Evolutionary conservation across 1,284 basidiomycete genomes (phyloP).

Genomic region (Trametes versicolor): DNA sequence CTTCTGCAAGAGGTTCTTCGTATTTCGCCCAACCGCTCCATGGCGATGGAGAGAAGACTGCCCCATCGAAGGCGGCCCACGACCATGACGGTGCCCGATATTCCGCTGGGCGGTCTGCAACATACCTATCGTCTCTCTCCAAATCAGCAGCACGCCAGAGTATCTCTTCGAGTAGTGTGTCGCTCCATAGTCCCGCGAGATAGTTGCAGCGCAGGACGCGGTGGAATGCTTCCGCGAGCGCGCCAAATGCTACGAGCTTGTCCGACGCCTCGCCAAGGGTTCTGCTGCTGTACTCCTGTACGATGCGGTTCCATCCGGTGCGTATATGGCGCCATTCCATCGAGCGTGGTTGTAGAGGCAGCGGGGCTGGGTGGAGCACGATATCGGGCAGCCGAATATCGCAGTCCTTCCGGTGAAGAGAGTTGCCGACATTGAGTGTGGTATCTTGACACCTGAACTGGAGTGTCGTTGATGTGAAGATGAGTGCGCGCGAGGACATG

Average conservation of each 20-base stretch:
- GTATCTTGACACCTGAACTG: conserved; percentile 28
- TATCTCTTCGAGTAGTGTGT: conserved; percentile 19
- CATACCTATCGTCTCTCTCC: too few species aligned
- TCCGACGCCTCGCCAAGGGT: conserved; percentile 17
- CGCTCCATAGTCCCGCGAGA: conserved; percentile 30
- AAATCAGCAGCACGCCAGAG: too few species aligned
- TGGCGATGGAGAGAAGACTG: too few species aligned
- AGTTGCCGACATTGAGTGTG: conserved; percentile 21
- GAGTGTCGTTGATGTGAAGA: conserved; percentile 22
- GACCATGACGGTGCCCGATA: conserved; percentile 30
- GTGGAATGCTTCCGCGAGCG: conserved; percentile 26
- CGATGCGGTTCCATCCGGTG: conserved; percentile 16
- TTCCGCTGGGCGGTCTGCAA: neutral
- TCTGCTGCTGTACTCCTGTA: conserved; percentile 27
- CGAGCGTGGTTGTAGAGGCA: neutral
- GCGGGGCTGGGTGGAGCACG: conserved; percentile 12
- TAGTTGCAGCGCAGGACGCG: conserved; percentile 23
- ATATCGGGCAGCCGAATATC: conserved; percentile 14
- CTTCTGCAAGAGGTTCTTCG: neutral
- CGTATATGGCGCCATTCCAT: conserved; percentile 8
- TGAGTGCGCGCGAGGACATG: conserved; percentile 16
- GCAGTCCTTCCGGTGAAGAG: neutral
- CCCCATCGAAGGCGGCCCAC: conserved; percentile 19
- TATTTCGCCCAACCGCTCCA: too few species aligned
- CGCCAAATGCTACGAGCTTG: conserved; percentile 31